These are phyloP conservation scores for Sclerotinia nivalis DNA, from an alignment of 2,329 filamentous ascomycete species.

Conservation along the genomic window DNA sequence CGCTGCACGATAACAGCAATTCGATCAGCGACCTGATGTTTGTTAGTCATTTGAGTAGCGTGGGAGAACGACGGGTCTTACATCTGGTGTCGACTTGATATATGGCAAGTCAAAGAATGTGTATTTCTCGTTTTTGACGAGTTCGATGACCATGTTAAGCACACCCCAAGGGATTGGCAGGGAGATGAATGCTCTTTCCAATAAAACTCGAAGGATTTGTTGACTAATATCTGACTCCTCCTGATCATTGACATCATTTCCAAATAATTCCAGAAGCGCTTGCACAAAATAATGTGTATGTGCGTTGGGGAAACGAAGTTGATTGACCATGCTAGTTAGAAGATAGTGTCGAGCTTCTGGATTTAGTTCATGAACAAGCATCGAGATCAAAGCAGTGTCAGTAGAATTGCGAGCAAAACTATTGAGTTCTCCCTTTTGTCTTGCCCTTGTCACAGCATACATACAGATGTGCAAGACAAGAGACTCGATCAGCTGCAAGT, in stretches of 20 bases:
- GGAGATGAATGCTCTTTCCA: slow-evolving; percentile 84
- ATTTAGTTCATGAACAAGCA: slow-evolving; percentile 72
- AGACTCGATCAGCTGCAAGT: slow-evolving; percentile 73
- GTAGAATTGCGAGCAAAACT: slow-evolving; percentile 62
- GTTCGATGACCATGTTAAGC: slow-evolving; percentile 81
- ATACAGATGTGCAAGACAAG: slow-evolving; percentile 81
- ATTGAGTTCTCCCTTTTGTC: slow-evolving; percentile 59
- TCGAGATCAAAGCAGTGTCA: slow-evolving; percentile 72
- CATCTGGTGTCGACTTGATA: slow-evolving; percentile 86
- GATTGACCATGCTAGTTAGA: slow-evolving; percentile 81
- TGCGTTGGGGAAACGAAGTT: slow-evolving; percentile 85
- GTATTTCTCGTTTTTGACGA: slow-evolving; percentile 88
- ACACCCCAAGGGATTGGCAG: slow-evolving; percentile 96
- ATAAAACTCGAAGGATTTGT: slow-evolving; percentile 83
- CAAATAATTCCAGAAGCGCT: slow-evolving; percentile 81
- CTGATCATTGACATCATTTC: slow-evolving; percentile 68
- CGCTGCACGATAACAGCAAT: slow-evolving; percentile 38
- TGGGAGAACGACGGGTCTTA: slow-evolving; percentile 45
- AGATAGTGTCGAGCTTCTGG: slow-evolving; percentile 84
- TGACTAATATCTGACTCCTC: slow-evolving; percentile 83
- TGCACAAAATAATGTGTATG: slow-evolving; percentile 94
- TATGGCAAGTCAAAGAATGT: slow-evolving; percentile 92
- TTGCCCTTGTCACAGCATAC: slow-evolving; percentile 63
- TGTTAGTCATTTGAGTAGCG: slow-evolving; percentile 8
- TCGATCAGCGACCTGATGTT: slow-evolving; percentile 37